Evolutionary conservation across 2,329 filamentous ascomycete species (phyloP).

Genomic region (Monosporascus sp.): DNA sequence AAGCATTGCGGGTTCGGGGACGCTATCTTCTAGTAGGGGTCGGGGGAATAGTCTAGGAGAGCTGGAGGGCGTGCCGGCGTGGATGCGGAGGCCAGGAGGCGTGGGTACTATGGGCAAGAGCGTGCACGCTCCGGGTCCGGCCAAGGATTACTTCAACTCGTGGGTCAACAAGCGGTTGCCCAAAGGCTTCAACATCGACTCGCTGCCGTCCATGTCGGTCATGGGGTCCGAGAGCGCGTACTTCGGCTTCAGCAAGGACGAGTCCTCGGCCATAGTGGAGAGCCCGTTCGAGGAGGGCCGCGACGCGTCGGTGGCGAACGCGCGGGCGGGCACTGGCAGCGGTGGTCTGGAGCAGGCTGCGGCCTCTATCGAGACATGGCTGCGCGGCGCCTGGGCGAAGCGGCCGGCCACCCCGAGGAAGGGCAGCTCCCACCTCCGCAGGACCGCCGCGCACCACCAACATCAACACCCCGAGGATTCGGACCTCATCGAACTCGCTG

Average conservation of each 20-base stretch:
- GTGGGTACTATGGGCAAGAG: slow-evolving; percentile 74
- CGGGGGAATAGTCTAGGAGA: slow-evolving; percentile 24
- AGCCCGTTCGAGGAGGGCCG: slow-evolving; percentile 44
- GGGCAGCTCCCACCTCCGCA: slow-evolving; percentile 23
- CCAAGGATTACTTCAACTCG: slow-evolving; percentile 75
- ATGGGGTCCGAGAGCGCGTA: slow-evolving; percentile 56
- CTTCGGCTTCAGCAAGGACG: slow-evolving; percentile 45
- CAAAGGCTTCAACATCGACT: slow-evolving; percentile 61
- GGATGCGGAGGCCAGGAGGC: slow-evolving; percentile 79
- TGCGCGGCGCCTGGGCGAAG: slow-evolving; percentile 72
- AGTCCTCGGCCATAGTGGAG: slow-evolving; percentile 41
- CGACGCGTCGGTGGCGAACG: slow-evolving; percentile 32
- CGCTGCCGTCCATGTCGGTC: slow-evolving; percentile 60
- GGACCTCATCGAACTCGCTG: slow-evolving; percentile 68
- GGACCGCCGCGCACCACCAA: slow-evolving; percentile 15
- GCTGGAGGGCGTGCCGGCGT: slow-evolving; percentile 37
- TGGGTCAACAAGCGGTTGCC: slow-evolving; percentile 82
- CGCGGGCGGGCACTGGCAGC: slow-evolving; percentile 45
- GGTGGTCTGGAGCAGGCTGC: slow-evolving; percentile 73
- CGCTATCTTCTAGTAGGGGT: slow-evolving; percentile 22
- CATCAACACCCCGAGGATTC: slow-evolving; percentile 36
- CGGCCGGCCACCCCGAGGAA: slow-evolving; percentile 46
- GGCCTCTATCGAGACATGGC: slow-evolving; percentile 83
- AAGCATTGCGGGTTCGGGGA: slow-evolving; percentile 18
- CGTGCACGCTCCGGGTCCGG: slow-evolving; percentile 72